phyloP scores from a whole-genome alignment of 495 filamentous ascomycete species.

The Evansstolkia leycettana region DNA sequence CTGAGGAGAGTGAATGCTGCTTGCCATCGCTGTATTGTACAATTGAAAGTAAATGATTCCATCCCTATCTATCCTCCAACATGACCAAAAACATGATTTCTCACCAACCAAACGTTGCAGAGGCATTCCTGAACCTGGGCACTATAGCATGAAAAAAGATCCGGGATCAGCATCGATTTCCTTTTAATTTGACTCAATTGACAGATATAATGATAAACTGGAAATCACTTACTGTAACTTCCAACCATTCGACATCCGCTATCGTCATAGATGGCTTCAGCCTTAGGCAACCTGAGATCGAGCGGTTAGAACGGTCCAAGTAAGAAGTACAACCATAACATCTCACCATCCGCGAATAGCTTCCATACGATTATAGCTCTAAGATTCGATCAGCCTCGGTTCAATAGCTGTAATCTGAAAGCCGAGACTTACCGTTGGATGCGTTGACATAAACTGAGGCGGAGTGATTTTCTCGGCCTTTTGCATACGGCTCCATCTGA shows the following conservation, averaged over 20 bases:
- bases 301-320: slow-evolving; percentile 1
- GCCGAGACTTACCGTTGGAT: slow-evolving; percentile 53
- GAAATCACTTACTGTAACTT: slow-evolving; percentile 17
- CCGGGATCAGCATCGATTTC: no score
- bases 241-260: slow-evolving; percentile 20
- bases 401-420: not conserved
- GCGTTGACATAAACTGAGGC: slow-evolving; percentile 76
- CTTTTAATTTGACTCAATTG: no score
- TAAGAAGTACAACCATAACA: not conserved
- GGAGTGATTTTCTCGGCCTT: slow-evolving; percentile 38
- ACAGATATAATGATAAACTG: not conserved
- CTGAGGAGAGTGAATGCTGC: no score
- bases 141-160: slow-evolving; percentile 10
- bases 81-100: no score
- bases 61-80: no score
- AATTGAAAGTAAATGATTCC: no score
- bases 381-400: slow-evolving; percentile 12
- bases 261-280: slow-evolving; percentile 20
- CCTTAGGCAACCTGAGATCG: slow-evolving; percentile 19
- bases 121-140: slow-evolving; percentile 21
- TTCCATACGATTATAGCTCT: slow-evolving; percentile 57
- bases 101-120: slow-evolving; percentile 6
- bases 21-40: no score
- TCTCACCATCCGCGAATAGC: slow-evolving; percentile 53
- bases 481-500: slow-evolving; percentile 67